Evolutionary conservation across 805 yeast species (phyloP).

Genomic region (Lachancea lanzarotensis): DNA sequence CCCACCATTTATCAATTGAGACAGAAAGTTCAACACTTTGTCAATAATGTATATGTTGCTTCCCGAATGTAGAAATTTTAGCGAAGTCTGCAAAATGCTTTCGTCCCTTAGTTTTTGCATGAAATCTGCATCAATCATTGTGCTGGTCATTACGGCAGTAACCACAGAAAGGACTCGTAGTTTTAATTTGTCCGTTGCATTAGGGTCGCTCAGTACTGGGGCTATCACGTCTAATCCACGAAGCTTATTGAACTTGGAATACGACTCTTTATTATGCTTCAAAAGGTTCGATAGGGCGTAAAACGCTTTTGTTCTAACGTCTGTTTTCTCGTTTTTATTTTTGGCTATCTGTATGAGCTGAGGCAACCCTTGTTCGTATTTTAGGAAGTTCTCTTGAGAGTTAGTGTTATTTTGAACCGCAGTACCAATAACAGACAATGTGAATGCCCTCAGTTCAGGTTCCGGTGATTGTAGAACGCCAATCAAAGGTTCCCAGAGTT

Average conservation of each 20-base stretch:
- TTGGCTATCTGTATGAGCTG: slow-evolving; percentile 40
- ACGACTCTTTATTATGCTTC: slow-evolving; percentile 59
- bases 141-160: slow-evolving; percentile 54
- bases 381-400: slow-evolving; percentile 60
- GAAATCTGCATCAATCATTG: slow-evolving; percentile 36
- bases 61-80: slow-evolving; percentile 25
- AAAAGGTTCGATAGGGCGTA: slow-evolving; percentile 72
- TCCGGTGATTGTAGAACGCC: slow-evolving; percentile 41
- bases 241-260: slow-evolving; percentile 44
- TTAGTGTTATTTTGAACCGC: slow-evolving; percentile 88
- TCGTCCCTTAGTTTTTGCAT: slow-evolving; percentile 33
- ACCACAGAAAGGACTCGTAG: slow-evolving; percentile 52
- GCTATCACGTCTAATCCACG: slow-evolving; percentile 60
- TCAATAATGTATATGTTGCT: slow-evolving; percentile 46
- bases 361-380: slow-evolving; percentile 43
- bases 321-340: slow-evolving; percentile 21
- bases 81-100: slow-evolving; percentile 22
- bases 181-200: slow-evolving; percentile 36
- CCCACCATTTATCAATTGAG: slow-evolving; percentile 39
- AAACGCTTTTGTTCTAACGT: slow-evolving; percentile 54
- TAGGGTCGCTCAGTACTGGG: slow-evolving; percentile 20
- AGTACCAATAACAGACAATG: slow-evolving; percentile 75
- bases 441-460: slow-evolving; percentile 44
- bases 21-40: slow-evolving; percentile 46
- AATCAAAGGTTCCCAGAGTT: slow-evolving; percentile 73